phyloP scores from a whole-genome alignment of 2,329 filamentous ascomycete species.

The Mycosphaerella sp. region DNA sequence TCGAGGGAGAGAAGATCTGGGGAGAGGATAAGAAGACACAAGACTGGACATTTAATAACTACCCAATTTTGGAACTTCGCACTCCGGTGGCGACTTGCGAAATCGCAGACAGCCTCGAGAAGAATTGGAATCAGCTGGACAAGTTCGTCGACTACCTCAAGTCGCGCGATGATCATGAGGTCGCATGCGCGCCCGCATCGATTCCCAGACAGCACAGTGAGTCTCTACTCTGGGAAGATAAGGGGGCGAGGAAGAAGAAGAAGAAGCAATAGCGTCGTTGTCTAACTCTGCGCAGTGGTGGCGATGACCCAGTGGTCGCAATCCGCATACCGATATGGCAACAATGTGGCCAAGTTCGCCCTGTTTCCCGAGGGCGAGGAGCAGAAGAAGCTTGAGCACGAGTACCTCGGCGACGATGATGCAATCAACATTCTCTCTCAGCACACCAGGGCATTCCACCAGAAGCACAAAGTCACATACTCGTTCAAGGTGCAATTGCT shows the following conservation, averaged over 20 bases:
- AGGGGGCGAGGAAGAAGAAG: too few relatives aligned
- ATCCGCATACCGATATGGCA: conserved; percentile 34
- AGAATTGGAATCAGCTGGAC: conserved; percentile 32
- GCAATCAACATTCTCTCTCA: conserved; percentile 33
- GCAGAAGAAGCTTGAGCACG: conserved; percentile 28
- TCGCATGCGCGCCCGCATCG: conserved; percentile 27
- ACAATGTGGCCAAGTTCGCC: conserved; percentile 33
- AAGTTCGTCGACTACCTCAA: conserved; percentile 31
- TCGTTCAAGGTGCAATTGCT: conserved; percentile 33
- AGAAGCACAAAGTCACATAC: conserved; percentile 33
- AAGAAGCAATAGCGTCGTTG: background rate
- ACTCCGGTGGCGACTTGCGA: conserved; percentile 32
- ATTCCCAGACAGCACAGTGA: conserved; percentile 30
- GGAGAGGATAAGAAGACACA: conserved; percentile 34
- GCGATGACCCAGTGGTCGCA: conserved; percentile 34
- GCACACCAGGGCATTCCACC: conserved; percentile 31
- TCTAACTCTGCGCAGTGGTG: conserved; percentile 22
- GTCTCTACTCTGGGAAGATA: conserved; percentile 2
- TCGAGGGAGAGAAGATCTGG: conserved; percentile 35
- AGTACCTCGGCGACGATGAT: conserved; percentile 26
- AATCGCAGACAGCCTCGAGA: conserved; percentile 33
- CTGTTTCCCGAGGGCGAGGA: conserved; percentile 31
- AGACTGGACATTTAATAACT: conserved; percentile 34
- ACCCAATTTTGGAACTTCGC: conserved; percentile 31
- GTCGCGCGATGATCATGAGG: conserved; percentile 29